These are phyloP conservation scores for Berkeleyomyces basicola DNA, from an alignment of 2,329 filamentous ascomycete species.

Conservation along the genomic window DNA sequence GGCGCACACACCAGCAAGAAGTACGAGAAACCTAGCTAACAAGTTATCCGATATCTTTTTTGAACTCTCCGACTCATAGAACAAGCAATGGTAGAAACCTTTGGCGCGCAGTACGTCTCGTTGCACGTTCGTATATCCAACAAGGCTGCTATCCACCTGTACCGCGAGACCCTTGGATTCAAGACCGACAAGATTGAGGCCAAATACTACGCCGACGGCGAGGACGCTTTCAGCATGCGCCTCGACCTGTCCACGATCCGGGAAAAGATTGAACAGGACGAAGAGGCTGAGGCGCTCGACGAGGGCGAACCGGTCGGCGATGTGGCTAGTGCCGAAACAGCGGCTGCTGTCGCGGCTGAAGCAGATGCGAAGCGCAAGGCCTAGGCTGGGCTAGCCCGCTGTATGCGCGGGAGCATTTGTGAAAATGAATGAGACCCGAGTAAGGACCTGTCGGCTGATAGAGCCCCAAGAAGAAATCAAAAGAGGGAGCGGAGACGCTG, in stretches of 20 bases:
- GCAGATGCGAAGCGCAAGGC: constrained; percentile 59
- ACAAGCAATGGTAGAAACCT: constrained; percentile 92
- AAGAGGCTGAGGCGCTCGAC: constrained; percentile 31
- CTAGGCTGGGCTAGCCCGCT: constrained; percentile 54
- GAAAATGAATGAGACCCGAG: constrained; percentile 34
- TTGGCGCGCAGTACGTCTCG: constrained; percentile 79
- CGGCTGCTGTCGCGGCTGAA: constrained; percentile 15
- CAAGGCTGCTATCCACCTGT: constrained; percentile 75
- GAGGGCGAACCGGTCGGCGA: constrained; percentile 58
- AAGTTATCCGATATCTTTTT: not conserved
- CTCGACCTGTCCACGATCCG: constrained; percentile 57
- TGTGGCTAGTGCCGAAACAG: constrained; percentile 34
- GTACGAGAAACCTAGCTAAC: not conserved
- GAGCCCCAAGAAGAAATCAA: not conserved
- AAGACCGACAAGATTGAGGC: constrained; percentile 68
- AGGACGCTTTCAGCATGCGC: constrained; percentile 89
- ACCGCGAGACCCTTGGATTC: constrained; percentile 84
- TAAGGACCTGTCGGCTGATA: no score
- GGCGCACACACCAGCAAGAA: no score
- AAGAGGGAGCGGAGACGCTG: not conserved
- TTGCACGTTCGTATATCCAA: constrained; percentile 94
- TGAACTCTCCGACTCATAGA: constrained; percentile 32
- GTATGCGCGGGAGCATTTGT: constrained; percentile 66
- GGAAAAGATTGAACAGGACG: constrained; percentile 28
- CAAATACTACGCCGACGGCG: constrained; percentile 94